Evolutionary conservation across 305 asterid species (phyloP).

Genomic region (Fraxinus angustifolia): DNA sequence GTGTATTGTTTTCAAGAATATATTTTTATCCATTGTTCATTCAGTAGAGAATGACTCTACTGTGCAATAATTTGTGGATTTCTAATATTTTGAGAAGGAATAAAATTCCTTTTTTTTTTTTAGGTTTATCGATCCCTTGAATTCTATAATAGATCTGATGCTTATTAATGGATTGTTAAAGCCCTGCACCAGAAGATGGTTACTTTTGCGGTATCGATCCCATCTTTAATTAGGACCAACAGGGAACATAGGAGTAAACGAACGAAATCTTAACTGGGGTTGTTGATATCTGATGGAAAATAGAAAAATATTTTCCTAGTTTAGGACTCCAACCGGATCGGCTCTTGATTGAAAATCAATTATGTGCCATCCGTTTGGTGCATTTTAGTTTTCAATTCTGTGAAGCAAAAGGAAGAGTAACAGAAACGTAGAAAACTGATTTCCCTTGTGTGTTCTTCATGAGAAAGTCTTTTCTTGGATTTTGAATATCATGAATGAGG

Average conservation of each 20-base stretch:
- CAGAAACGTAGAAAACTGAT: background rate
- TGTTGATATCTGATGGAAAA: background rate
- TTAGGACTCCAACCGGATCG: background rate
- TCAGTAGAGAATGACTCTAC: no score
- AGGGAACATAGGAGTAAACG: background rate
- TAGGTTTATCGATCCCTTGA: no score
- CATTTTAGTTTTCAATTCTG: constrained; percentile 12
- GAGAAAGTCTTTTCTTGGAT: background rate
- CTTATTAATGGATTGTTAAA: background rate
- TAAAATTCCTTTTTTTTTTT: no score
- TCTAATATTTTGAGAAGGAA: no score
- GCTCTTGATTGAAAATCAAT: background rate
- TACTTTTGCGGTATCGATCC: background rate
- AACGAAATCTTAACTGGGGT: background rate
- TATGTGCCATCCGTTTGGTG: constrained; percentile 11
- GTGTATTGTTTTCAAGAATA: no score
- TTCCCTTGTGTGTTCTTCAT: background rate
- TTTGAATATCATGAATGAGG: background rate
- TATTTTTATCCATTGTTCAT: no score
- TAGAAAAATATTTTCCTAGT: background rate
- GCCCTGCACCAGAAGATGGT: background rate
- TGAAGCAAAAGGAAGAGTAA: background rate
- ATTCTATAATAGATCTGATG: no score
- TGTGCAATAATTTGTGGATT: no score
- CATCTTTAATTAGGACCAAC: background rate